Evolutionary conservation across 106 monocot species (phyloP).

Genomic region (Narthecium ossifragum): DNA sequence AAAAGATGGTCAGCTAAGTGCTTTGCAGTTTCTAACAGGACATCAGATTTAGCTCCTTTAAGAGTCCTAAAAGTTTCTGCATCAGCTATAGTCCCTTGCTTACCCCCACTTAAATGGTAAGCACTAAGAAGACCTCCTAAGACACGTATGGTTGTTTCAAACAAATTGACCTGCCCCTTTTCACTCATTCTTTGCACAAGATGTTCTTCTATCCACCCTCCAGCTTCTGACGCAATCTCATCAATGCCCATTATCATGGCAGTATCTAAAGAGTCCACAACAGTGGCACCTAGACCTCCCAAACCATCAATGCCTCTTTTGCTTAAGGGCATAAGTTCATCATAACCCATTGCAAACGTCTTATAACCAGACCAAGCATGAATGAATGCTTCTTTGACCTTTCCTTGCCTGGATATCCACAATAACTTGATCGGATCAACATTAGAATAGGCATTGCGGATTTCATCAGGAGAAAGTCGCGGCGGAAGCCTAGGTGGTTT

Average conservation of each 20-base stretch:
- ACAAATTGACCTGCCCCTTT: conserved; percentile 93
- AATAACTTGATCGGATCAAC: conserved; percentile 10
- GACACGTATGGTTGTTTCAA: conserved; percentile 95
- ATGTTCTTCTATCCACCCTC: conserved; percentile 65
- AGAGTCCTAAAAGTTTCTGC: conserved; percentile 16
- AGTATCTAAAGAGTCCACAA: conserved; percentile 88
- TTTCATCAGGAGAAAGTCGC: conserved; percentile 62
- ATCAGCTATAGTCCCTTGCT: conserved; percentile 1
- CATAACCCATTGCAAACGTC: conserved; percentile 75
- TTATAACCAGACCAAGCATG: conserved; percentile 95
- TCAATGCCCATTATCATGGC: conserved; percentile 84
- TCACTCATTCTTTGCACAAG: conserved; percentile 53
- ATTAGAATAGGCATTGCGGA: conserved; percentile 26
- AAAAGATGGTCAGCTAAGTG: conserved; percentile 69
- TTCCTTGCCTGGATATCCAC: conserved; percentile 55
- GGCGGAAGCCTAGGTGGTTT: conserved; percentile 77
- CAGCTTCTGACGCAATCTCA: conserved; percentile 68
- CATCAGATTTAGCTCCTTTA: conserved; percentile 38
- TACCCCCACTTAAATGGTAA: conserved; percentile 62
- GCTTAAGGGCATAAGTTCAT: conserved; percentile 88
- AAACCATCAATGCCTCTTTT: conserved; percentile 69
- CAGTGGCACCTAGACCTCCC: conserved; percentile 88
- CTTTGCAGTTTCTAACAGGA: conserved; percentile 51
- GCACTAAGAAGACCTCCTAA: conserved; percentile 96
- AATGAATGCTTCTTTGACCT: conserved; percentile 74